Percentiles rank a stretch among this genome's conserved stretches.
Conservation (phyloP, 2,329 filamentous ascomycete species). For the Apiospora rasikravindrae region DNA sequence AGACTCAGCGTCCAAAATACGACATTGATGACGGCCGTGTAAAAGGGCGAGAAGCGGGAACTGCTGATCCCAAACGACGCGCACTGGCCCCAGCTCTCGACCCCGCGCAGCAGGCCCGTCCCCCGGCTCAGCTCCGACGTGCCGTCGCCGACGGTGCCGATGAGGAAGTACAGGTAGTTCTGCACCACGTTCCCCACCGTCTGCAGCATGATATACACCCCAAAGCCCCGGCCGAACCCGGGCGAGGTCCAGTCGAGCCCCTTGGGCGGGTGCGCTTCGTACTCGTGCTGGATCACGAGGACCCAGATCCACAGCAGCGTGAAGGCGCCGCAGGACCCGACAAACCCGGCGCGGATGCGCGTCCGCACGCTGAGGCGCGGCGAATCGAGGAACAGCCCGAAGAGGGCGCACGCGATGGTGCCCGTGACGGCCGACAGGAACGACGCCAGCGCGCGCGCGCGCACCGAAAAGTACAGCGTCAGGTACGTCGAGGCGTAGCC, state of each 20-base stretch:
- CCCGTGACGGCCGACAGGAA: conserved; percentile 34
- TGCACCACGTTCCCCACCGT: conserved; percentile 39
- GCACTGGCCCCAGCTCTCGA: conserved; percentile 37
- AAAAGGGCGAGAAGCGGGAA: conserved; percentile 24
- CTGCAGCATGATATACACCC: conserved; percentile 41
- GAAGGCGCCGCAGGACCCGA: conserved; percentile 34
- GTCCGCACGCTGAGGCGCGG: conserved; percentile 28
- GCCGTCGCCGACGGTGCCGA: conserved; percentile 35
- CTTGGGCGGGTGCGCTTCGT: conserved; percentile 29
- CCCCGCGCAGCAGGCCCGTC: conserved; percentile 32
- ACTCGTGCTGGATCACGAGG: conserved; percentile 36
- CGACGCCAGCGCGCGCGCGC: conserved; percentile 29
- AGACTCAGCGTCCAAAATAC: neutral
- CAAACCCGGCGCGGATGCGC: conserved; percentile 31
- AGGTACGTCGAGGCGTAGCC: conserved; percentile 29
- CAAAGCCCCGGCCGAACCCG: conserved; percentile 36
- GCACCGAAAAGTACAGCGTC: conserved; percentile 31
- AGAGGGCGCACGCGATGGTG: conserved; percentile 31
- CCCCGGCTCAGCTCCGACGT: conserved; percentile 34
- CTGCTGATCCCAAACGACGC: conserved; percentile 37
- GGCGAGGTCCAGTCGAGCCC: conserved; percentile 36
- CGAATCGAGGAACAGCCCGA: conserved; percentile 37
- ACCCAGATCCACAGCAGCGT: conserved; percentile 38
- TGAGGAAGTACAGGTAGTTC: conserved; percentile 43
- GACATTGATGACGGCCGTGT: neutral